Base-by-base conservation (phyloP, 1,139 yeast species). In the Pichia cactophila region DNA sequence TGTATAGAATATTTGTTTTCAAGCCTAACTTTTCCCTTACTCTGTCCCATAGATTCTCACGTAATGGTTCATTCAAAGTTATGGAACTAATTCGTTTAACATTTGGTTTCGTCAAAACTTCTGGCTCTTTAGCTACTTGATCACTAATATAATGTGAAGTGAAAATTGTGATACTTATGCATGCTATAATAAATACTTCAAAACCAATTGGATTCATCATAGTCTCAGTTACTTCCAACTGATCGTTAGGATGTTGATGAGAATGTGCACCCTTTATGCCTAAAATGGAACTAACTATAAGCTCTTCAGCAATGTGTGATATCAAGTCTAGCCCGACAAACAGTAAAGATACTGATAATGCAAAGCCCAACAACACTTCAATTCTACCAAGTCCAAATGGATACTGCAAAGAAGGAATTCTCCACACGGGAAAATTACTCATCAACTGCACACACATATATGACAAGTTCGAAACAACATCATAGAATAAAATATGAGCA, bases 361-460 rank as follows among this genome's bases (percentile, higher is more conserved):
- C 96, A 71, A 89, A 90, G 3, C 95, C 95, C 38, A 86, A 82
- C 29, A 92, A 70, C 0, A 90, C 95, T 61, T 92, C 96, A 26
- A 86, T 73, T 52, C 97, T 73, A 26, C 94, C 95, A 39, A 92
- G 71, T 0, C 97, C 97, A 71, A 92, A 92, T 0, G 98, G 98
- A 57, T 81, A 85, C 17, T 83, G 82, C 41, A 92, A 72, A 8
- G 95, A 84, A n/a, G 92, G 78, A 51, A 78, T 80, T 56, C 78
- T 81, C 97, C 97, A 92, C 5, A 86, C 95, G 56, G 87, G 95
- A 63, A 92, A 92, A 61, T 90, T 92, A 16, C 89, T 78, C 77
- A 92, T 77, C 11, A 88, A 75, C 54, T 84, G 89, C 10, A 89
- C 96, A 26, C 78, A 69, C 0, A 86, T 85, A 11, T 83, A 75